These are phyloP conservation scores for Pythium inflatum DNA, from an alignment of 352 stramenopile genomes.

Conservation along the genomic window DNA sequence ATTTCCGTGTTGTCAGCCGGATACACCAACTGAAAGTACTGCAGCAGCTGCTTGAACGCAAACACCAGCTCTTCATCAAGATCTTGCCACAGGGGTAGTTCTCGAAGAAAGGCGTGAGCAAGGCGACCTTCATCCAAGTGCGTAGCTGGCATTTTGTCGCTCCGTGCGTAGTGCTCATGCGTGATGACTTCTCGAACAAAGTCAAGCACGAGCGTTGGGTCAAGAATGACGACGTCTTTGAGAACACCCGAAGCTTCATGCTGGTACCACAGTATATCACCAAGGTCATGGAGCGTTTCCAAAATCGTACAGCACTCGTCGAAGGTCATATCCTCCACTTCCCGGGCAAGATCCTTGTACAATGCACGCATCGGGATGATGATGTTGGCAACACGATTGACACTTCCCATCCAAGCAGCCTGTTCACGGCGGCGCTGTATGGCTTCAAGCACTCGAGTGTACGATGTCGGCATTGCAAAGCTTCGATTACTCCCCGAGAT, in stretches of 20 bases:
- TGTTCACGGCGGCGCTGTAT: too few species aligned
- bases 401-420: too few species aligned
- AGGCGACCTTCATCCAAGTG: constrained; percentile 9
- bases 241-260: background rate
- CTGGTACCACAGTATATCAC: background rate
- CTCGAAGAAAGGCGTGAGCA: constrained; percentile 1
- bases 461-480: too few species aligned
- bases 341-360: too few species aligned
- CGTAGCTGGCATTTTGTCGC: background rate
- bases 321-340: too few species aligned
- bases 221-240: background rate
- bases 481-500: too few species aligned
- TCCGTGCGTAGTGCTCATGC: constrained; percentile 5
- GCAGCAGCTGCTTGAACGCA: constrained; percentile 30
- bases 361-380: too few species aligned
- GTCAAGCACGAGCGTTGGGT: background rate
- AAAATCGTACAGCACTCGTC: too few species aligned
- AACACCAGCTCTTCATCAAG: constrained; percentile 24
- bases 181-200: constrained; percentile 23
- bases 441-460: too few species aligned
- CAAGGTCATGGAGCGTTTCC: background rate
- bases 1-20: constrained; percentile 20
- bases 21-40: constrained; percentile 33
- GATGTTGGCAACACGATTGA: too few species aligned
- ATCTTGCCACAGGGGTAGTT: constrained; percentile 19